Base-by-base conservation (phyloP, 768 basidiomycete genomes). In the Auricularia sp. region DNA sequence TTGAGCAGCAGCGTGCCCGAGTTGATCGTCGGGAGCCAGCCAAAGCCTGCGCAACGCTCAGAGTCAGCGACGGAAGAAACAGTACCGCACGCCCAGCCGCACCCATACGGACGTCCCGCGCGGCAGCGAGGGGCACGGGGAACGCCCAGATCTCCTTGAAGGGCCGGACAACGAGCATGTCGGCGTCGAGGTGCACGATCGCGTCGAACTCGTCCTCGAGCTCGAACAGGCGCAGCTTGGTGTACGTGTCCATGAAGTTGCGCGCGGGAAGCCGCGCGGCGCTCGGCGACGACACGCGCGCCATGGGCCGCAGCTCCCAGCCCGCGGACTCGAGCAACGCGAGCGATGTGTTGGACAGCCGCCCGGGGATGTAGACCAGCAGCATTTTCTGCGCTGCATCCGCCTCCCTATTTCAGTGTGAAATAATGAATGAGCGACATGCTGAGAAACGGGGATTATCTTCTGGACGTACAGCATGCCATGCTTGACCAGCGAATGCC, bases 171-270 rank as follows among this genome's bases (percentile, higher is more conserved):
- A 62, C 64, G 16, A 65, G 36, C 47, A 62, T 65, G 61, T 65
- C 64, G 14, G 64, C 64, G 64, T 65, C 64, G 10, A 65, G 21
- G 35, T 65, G 62, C 42, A 65, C 63, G 11, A 65, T 36, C 12
- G 36, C 36, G 29, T 65, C 64, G 51, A 62, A 65, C 34, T 65
- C 61, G 34, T 62, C 64, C 56, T 59, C 56, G 23, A 59, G 56
- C 64, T 65, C 64, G 59, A 65, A 65, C 21, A 65, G 64, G 7
- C 61, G 60, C 35, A 65, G 43, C 61, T 65, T 65, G 21, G 64
- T 65, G 36, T 65, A 65, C 44, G 63, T 62, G n/a, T 65, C 64
- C 61, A 62, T 62, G 44, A 65, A 65, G 61, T 65, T 65, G 33
- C 53, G 3, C 23, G 64, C 64, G n/a, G 64, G 61, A 16, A 61